phyloP scores from a whole-genome alignment of 2,329 filamentous ascomycete species.

The Drechslerella stenobrocha region DNA sequence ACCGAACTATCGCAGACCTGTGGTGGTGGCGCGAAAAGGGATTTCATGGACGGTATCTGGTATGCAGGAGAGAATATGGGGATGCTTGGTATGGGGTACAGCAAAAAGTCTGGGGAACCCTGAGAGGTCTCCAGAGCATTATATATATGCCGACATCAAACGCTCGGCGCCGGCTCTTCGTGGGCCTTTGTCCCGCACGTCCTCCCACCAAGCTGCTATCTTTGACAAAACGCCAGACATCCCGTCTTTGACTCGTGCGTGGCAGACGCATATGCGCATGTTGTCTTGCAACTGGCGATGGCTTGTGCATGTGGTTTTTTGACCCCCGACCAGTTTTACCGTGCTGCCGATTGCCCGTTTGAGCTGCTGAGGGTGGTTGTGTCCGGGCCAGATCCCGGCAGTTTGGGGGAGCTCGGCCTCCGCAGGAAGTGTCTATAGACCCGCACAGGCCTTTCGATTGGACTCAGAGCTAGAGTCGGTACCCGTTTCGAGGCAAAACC shows the following conservation, averaged over 20 bases:
- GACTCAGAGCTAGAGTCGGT: background rate
- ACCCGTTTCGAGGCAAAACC: background rate
- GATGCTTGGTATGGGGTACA: constrained; percentile 26
- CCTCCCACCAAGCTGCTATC: too few species aligned
- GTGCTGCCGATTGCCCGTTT: background rate
- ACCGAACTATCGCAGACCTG: too few species aligned
- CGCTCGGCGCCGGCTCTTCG: background rate
- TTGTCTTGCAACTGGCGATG: too few species aligned
- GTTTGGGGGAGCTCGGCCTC: constrained; percentile 25
- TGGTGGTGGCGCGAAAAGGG: too few species aligned
- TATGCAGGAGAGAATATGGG: background rate
- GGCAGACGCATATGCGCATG: constrained; percentile 7
- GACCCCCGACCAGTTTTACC: background rate
- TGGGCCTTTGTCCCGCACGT: too few species aligned
- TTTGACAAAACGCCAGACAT: too few species aligned
- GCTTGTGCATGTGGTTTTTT: too few species aligned
- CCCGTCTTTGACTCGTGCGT: constrained; percentile 8
- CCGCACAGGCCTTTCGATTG: too few species aligned
- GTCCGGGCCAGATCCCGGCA: constrained; percentile 10
- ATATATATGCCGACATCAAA: constrained; percentile 13
- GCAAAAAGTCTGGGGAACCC: constrained; percentile 45
- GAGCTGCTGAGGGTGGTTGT: constrained; percentile 2
- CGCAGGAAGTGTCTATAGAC: too few species aligned
- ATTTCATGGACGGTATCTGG: too few species aligned
- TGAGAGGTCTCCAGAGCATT: constrained; percentile 14